phyloP scores from a whole-genome alignment of 1,139 yeast species.

The Lizanozyma gosingica region DNA sequence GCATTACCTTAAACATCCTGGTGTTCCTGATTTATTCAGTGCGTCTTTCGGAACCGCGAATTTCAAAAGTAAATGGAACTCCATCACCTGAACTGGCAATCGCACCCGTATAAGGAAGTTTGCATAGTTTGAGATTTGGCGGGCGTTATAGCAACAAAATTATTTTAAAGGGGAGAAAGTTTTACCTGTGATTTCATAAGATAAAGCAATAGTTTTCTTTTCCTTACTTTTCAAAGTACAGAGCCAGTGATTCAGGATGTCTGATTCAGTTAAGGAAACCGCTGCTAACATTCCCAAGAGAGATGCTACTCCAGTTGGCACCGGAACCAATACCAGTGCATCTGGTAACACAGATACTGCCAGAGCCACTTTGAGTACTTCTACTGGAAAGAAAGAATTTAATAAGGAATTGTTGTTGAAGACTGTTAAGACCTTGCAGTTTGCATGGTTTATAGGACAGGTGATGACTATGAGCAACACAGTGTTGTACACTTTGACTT shows the following conservation, averaged over 20 bases:
- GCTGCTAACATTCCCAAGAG: background rate
- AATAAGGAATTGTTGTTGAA: constrained; percentile 6
- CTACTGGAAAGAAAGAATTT: background rate
- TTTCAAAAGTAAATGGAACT: too few species aligned
- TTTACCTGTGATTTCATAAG: too few species aligned
- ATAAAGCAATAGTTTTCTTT: background rate
- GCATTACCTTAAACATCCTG: too few species aligned
- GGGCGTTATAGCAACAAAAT: too few species aligned
- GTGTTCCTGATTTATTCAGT: too few species aligned
- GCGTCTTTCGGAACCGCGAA: too few species aligned
- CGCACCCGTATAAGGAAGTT: too few species aligned
- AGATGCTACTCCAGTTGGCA: background rate
- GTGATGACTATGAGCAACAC: constrained; percentile 27
- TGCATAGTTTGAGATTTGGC: too few species aligned
- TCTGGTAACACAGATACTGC: background rate
- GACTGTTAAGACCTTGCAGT: constrained; percentile 25
- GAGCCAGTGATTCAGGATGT: background rate
- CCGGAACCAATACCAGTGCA: background rate
- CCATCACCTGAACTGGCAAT: too few species aligned
- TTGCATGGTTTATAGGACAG: constrained; percentile 41
- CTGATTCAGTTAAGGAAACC: background rate
- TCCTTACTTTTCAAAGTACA: too few species aligned
- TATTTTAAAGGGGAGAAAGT: too few species aligned
- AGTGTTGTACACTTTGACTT: constrained; percentile 25
- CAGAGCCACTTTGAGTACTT: background rate